phyloP scores from a whole-genome alignment of 768 basidiomycete genomes.

The Filobasidium floriforme region DNA sequence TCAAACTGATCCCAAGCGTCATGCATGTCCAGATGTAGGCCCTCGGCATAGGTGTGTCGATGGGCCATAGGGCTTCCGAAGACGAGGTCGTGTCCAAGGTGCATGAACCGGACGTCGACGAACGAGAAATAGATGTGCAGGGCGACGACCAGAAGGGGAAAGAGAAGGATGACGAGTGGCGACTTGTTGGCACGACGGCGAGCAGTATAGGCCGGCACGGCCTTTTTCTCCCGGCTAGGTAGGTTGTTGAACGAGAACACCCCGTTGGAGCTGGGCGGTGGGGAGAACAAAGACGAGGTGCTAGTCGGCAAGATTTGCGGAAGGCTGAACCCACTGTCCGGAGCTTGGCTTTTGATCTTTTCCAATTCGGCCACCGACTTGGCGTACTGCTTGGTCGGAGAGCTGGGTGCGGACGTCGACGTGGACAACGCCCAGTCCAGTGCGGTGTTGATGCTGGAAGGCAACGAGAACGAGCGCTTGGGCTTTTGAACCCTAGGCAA shows the following conservation, averaged over 20 bases:
- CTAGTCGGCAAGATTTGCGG: background rate
- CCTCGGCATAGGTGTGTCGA: background rate
- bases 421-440: background rate
- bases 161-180: constrained; percentile 5
- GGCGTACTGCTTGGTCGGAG: background rate
- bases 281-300: background rate
- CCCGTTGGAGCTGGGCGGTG: background rate
- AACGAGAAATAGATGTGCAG: constrained; percentile 5
- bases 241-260: background rate
- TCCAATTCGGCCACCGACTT: background rate
- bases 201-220: background rate
- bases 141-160: background rate
- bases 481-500: background rate
- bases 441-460: constrained; percentile 2
- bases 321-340: background rate
- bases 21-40: constrained; percentile 1
- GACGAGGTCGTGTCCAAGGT: background rate
- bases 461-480: background rate
- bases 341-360: background rate
- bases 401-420: background rate
- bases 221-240: background rate
- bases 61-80: constrained; percentile 7
- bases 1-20: background rate
- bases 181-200: background rate
- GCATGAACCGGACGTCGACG: constrained; percentile 5